Evolutionary conservation across 257 asterid species (phyloP), one percentile per base, ranked within the genome.

Genomic region (Galeopsis tetrahit): DNA sequence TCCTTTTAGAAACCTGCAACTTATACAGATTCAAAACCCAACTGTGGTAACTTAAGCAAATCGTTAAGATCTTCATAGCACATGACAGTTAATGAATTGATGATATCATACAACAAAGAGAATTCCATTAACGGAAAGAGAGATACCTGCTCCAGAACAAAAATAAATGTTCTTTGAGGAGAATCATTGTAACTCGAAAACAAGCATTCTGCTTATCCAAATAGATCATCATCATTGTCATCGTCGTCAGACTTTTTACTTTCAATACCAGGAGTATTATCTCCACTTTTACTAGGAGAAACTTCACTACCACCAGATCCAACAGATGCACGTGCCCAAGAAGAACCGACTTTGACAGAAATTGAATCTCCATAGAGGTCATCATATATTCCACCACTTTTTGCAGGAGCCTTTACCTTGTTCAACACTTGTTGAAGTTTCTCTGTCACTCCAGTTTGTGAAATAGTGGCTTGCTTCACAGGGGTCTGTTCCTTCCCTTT

Each of bases 351-450:
- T 79, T 89, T 88, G 33, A 78, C 87, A n/a, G 90, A 76, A 69
- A 83, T 78, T 4, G 98, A 86, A 57, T 92, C 99, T 70, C 98
- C 98, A 78, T 87, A 92, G 40, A 95, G 92, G 82, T 88, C 98
- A 72, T 87, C 98, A 60, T 92, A 95, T 56, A 95, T 92, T 59
- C 98, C 98, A 75, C 75, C 80, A 78, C 85, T 82, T 83, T 81
- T 91, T 14, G 88, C 79, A 8, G 91, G 88, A 82, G 87, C 76
- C 82, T 88, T 94, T 72, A 91, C 91, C 88, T 85, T 89, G 83
- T 94, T 82, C 80, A 91, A 83, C 57, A 91, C 98, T 79, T 89
- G 86, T 85, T 92, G 76, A 66, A 95, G 96, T 74, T 85, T 95
- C 78, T 89, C 96, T 0, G 99, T 94, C 32, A 91, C 89, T 2